Percentiles rank a stretch among this genome's conserved stretches.
Evolutionary conservation across 2,329 filamentous ascomycete genomes (phyloP).

Genomic region (Clarireedia homoeocarpa): DNA sequence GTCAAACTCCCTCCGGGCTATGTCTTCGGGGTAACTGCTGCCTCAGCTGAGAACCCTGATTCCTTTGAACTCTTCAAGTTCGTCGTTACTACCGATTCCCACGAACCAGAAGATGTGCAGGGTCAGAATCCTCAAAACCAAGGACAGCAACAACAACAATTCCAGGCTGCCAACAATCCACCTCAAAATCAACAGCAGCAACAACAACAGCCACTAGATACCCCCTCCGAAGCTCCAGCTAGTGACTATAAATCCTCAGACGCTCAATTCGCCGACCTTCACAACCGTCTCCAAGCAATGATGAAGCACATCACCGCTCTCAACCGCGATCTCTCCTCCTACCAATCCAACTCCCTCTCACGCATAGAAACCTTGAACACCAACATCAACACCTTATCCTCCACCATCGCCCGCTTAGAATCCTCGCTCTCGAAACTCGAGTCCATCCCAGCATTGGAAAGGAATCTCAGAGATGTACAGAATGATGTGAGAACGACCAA

Average conservation of each 20-base stretch:
- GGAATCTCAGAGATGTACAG: conserved; percentile 45
- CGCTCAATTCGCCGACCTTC: conserved; percentile 73
- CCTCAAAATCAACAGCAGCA: conserved; percentile 31
- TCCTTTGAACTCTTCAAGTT: conserved; percentile 92
- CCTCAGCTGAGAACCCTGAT: conserved; percentile 84
- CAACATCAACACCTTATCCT: conserved; percentile 7
- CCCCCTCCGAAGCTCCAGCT: conserved; percentile 33
- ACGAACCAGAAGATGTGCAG: conserved; percentile 25
- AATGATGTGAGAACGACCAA: conserved; percentile 51
- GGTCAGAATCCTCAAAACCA: conserved; percentile 15
- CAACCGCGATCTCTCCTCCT: conserved; percentile 46
- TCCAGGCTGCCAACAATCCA: conserved; percentile 11
- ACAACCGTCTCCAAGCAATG: conserved; percentile 71
- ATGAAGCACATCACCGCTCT: conserved; percentile 61
- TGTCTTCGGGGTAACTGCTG: conserved; percentile 78
- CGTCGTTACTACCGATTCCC: conserved; percentile 55
- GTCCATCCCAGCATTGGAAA: conserved; percentile 38
- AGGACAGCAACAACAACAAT: conserved; percentile 11
- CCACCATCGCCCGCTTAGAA: conserved; percentile 13
- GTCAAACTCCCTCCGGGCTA: conserved; percentile 74
- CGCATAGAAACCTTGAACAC: conserved; percentile 14
- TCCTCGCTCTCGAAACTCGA: conserved; percentile 35
- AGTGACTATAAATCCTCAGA: conserved; percentile 37
- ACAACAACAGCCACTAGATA: conserved; percentile 27
- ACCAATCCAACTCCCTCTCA: conserved; percentile 44